phyloP scores from a whole-genome alignment of 495 filamentous ascomycete genomes.

The Aspergillus sclerotioniger region DNA sequence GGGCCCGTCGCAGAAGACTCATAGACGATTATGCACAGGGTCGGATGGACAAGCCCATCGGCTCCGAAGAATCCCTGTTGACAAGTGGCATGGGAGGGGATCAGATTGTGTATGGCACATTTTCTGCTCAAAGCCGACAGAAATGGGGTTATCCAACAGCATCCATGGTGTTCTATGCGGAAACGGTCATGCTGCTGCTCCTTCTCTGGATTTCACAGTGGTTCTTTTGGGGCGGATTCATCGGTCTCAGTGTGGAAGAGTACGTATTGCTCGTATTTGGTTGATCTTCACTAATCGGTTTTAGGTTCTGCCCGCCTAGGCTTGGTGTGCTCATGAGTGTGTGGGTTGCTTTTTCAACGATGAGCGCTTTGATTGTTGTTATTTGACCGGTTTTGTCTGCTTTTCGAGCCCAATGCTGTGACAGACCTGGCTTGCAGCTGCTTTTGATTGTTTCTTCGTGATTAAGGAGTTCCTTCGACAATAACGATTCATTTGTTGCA shows the following conservation, averaged over 20 bases:
- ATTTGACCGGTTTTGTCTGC: neutral
- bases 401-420: too few species aligned
- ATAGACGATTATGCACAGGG: too few species aligned
- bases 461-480: too few species aligned
- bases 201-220: slow-evolving; percentile 16
- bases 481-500: too few species aligned
- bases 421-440: too few species aligned
- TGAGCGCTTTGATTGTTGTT: neutral
- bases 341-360: slow-evolving; percentile 6
- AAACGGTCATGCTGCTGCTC: neutral
- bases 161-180: neutral
- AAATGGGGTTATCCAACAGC: neutral
- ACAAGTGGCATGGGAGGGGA: neutral
- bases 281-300: slow-evolving; percentile 9
- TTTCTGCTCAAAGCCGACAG: neutral
- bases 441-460: too few species aligned
- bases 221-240: slow-evolving; percentile 16
- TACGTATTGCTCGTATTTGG: slow-evolving; percentile 11
- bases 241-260: slow-evolving; percentile 13
- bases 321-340: slow-evolving; percentile 11
- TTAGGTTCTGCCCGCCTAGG: slow-evolving; percentile 15
- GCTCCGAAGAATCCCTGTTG: slow-evolving; percentile 3
- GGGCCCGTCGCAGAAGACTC: too few species aligned
- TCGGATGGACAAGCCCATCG: neutral
- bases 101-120: slow-evolving; percentile 5